These are phyloP conservation scores for Cercospora sojina DNA, from an alignment of 2,329 filamentous ascomycete species.

Conservation along the genomic window DNA sequence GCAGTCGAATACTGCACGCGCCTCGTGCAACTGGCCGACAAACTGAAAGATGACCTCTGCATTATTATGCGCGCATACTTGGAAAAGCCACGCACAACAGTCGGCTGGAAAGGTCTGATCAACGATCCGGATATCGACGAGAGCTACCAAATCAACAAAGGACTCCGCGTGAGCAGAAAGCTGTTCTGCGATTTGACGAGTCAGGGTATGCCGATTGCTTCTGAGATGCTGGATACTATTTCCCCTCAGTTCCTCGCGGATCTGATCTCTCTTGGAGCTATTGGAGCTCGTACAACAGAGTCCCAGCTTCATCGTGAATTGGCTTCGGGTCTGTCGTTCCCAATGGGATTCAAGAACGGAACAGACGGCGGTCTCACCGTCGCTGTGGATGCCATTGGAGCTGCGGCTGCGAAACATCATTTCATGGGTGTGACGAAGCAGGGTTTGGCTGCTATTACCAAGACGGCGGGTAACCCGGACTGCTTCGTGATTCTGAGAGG, in stretches of 20 bases:
- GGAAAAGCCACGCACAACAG: slow-evolving; percentile 96
- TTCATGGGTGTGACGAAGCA: slow-evolving; percentile 99
- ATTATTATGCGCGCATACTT: slow-evolving; percentile 99
- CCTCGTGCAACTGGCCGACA: slow-evolving; percentile 73
- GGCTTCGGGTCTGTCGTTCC: slow-evolving; percentile 91
- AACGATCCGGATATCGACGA: slow-evolving; percentile 98
- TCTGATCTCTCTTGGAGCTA: slow-evolving; percentile 90
- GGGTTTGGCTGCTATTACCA: slow-evolving; percentile 89
- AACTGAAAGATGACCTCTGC: slow-evolving; percentile 77
- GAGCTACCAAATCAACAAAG: slow-evolving; percentile 99
- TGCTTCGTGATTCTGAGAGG: slow-evolving; percentile 95
- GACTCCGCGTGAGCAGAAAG: slow-evolving; percentile 84
- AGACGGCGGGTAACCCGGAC: slow-evolving; percentile 91
- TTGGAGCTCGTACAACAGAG: slow-evolving; percentile 94
- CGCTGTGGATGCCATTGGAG: slow-evolving; percentile 91
- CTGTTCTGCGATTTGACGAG: slow-evolving; percentile 88
- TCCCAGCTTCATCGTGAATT: slow-evolving; percentile 95
- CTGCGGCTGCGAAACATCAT: slow-evolving; percentile 79
- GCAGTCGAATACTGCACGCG: slow-evolving; percentile 85
- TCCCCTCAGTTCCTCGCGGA: slow-evolving; percentile 97
- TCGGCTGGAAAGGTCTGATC: slow-evolving; percentile 98
- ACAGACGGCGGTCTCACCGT: slow-evolving; percentile 90
- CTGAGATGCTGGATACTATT: slow-evolving; percentile 98
- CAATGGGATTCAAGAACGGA: slow-evolving; percentile 99
- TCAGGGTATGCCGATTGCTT: slow-evolving; percentile 89